These are phyloP conservation scores for Coemansia umbellata DNA, from an alignment of 192 early-diverging fungal genomes.

Conservation along the genomic window DNA sequence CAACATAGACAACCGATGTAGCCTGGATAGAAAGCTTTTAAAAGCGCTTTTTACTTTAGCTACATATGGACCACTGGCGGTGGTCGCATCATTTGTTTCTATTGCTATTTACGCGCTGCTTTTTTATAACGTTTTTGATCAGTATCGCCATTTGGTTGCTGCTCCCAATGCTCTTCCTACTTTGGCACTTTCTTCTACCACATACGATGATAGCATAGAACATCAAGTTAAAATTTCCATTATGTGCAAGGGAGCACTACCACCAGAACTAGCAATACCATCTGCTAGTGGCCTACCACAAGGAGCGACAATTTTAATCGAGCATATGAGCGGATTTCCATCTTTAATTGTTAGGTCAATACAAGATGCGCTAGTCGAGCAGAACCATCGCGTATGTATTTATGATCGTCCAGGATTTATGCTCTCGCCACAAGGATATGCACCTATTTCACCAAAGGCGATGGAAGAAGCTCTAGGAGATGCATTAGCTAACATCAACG, in stretches of 20 bases:
- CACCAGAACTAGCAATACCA: not conserved
- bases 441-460: constrained; percentile 7
- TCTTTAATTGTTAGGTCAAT: constrained; percentile 23
- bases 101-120: constrained; percentile 9
- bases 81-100: not conserved
- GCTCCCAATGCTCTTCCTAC: not conserved
- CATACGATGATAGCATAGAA: constrained; percentile 9
- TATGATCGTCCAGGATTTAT: constrained; percentile 45
- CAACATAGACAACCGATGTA: not conserved
- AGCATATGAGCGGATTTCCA: constrained; percentile 31
- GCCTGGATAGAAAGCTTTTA: not conserved
- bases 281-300: constrained; percentile 2
- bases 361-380: constrained; percentile 14
- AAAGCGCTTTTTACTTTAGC: not conserved
- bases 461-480: constrained; percentile 18
- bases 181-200: not conserved
- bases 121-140: constrained; percentile 4
- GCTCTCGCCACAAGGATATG: constrained; percentile 37
- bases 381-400: constrained; percentile 27
- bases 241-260: constrained; percentile 13
- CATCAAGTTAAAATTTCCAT: constrained; percentile 17
- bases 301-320: constrained; percentile 27
- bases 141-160: not conserved
- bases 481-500: constrained; percentile 9
- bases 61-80: constrained; percentile 1